Evolutionary conservation across 129 eudicot genomes (phyloP).

Genomic region (Flaveria brownii): DNA sequence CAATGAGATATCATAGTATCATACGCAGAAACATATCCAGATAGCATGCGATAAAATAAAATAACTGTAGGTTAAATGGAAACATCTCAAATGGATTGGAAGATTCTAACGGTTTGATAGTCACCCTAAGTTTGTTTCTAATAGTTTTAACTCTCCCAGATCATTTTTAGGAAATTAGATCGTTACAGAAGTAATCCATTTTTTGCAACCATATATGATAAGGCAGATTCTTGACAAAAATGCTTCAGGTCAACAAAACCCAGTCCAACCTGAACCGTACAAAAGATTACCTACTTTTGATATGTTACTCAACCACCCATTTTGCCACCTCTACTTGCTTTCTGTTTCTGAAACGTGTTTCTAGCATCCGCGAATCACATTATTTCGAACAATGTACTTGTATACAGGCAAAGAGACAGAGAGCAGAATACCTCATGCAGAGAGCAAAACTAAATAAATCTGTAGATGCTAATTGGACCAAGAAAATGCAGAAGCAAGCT

Average conservation of each 20-base stretch:
- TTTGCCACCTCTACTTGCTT: neutral
- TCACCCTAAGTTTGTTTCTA: neutral
- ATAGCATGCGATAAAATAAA: too few relatives aligned
- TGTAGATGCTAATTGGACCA: constrained; percentile 39
- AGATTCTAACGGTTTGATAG: neutral
- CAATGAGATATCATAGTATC: too few relatives aligned
- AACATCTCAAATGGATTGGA: neutral
- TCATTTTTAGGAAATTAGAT: neutral
- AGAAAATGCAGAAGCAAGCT: constrained; percentile 58
- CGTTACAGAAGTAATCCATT: neutral
- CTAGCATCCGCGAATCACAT: neutral
- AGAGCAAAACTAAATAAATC: constrained; percentile 45
- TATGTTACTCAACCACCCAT: neutral
- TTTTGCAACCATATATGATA: neutral
- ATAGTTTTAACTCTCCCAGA: neutral
- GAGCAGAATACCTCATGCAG: constrained; percentile 62
- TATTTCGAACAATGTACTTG: neutral
- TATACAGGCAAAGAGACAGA: constrained; percentile 71
- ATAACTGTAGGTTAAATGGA: neutral
- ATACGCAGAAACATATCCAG: too few relatives aligned
- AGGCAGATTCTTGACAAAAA: neutral
- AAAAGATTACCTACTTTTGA: neutral
- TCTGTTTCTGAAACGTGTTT: neutral
- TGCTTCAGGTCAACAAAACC: too few relatives aligned
- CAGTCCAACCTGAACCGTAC: too few relatives aligned